phyloP scores from a whole-genome alignment of 352 stramenopile genomes.

The Phytophthora sansomeana region DNA sequence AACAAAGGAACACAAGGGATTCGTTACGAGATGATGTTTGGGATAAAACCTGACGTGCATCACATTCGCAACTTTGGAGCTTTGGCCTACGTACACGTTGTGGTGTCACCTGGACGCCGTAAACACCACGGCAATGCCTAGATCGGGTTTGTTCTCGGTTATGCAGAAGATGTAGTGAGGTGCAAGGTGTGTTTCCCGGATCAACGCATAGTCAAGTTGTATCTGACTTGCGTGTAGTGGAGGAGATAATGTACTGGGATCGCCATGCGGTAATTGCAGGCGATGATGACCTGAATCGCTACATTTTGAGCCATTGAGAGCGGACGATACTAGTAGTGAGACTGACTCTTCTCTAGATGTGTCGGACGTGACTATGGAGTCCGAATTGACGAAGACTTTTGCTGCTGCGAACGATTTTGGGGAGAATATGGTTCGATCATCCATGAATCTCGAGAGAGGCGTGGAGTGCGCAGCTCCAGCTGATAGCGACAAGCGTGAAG shows the following conservation, averaged over 20 bases:
- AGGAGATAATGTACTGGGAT: conserved; percentile 1
- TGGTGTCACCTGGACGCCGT: neutral
- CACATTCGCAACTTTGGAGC: conserved; percentile 17
- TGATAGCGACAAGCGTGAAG: no score
- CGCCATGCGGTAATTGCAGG: neutral
- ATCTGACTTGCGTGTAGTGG: conserved; percentile 4
- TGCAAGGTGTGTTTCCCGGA: conserved; percentile 13
- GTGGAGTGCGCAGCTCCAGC: no score
- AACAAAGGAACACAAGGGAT: conserved; percentile 7
- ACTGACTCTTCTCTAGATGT: no score
- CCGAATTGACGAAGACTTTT: no score
- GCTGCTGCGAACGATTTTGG: no score
- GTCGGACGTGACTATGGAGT: no score
- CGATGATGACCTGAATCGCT: neutral
- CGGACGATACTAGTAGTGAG: no score
- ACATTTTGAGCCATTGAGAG: neutral
- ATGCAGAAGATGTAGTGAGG: conserved; percentile 7
- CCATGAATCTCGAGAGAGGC: no score
- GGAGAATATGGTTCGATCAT: no score
- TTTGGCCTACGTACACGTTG: conserved; percentile 8
- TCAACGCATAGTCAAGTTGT: conserved; percentile 11
- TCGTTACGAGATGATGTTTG: conserved; percentile 15
- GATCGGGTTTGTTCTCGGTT: conserved; percentile 10
- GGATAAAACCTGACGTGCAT: conserved; percentile 12
- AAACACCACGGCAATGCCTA: conserved; percentile 12